phyloP scores from a whole-genome alignment of 148 eudicot species.

The Diospyros lotus region DNA sequence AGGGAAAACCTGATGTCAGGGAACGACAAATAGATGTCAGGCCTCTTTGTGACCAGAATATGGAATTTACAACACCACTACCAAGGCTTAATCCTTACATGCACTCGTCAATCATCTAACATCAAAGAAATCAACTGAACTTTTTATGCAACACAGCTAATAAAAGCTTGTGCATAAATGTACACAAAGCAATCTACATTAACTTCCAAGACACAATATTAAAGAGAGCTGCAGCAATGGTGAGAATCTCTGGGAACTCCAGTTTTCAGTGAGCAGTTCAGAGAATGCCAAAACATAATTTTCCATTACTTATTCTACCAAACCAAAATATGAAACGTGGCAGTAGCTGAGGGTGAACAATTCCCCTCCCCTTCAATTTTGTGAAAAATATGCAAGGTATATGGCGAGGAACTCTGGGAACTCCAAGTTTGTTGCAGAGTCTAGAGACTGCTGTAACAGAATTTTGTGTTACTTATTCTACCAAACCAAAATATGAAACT shows the following conservation, averaged over 20 bases:
- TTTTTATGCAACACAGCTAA: background rate
- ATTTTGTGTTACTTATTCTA: background rate
- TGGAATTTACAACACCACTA: background rate
- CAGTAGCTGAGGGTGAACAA: no score
- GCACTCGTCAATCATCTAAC: background rate
- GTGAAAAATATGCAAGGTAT: no score
- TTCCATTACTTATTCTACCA: background rate
- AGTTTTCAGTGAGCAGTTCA: background rate
- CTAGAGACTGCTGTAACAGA: no score
- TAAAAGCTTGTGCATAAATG: background rate
- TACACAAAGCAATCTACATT: background rate
- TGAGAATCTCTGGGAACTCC: no score
- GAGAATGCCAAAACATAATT: background rate
- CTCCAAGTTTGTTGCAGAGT: no score
- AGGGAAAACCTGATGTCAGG: slow-evolving; percentile 53
- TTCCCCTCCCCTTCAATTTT: no score
- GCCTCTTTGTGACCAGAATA: background rate
- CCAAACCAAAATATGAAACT: no score
- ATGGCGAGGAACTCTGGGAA: background rate
- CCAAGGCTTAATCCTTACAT: no score
- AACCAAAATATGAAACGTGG: background rate
- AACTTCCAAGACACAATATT: background rate
- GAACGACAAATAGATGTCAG: slow-evolving; percentile 9
- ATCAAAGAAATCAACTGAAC: background rate
- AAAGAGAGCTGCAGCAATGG: background rate